Base-by-base conservation (phyloP, 1,139 yeast species). In the Pichia sp. region DNA sequence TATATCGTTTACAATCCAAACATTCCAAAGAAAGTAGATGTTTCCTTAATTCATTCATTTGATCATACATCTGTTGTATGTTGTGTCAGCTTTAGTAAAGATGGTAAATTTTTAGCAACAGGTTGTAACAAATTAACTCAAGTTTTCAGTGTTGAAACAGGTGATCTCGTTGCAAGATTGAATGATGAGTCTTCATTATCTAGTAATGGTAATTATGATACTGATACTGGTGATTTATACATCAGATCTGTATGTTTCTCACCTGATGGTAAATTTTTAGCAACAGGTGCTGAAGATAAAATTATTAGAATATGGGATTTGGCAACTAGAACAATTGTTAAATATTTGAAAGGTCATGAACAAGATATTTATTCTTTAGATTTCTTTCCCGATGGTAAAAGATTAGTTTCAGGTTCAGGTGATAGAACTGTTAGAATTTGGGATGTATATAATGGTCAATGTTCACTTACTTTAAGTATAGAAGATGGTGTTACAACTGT, bases 401-500 rank as follows among this genome's bases (percentile, higher is more conserved):
- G 89, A 62, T 75, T 91, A 57, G 96, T 91, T 28, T 84, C 95
- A 24, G 98, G 98, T 36, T 84, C 95, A 15, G 98, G 97, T 42
- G 98, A 91, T 66, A 77, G 96, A 55, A 88, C 96, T 17, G 96
- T 91, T 38, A 77, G 96, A 62, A 84, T 91, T 60, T 91, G 98
- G 98, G 96, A 89, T 63, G 77, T 89, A 63, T 82, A 86, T 56
- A 76, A 86, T 35, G 93, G 96, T 22, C 93, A 85, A 66, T 86
- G 96, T 60, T 82, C 91, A 34, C 72, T 86, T 58, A 88, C 96
- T 39, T 72, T 86, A 54, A 79, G 89, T 25, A 89, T 91, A 54
- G 97, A 91, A 64, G 98, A 91, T 60, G 98, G 97, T 51, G 97
- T 91, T 39, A 91, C 97, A 42, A 91, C 98, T 0, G 97, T 91